Conservation (phyloP, 495 filamentous ascomycete genomes). For the Talaromyces borbonicus region DNA sequence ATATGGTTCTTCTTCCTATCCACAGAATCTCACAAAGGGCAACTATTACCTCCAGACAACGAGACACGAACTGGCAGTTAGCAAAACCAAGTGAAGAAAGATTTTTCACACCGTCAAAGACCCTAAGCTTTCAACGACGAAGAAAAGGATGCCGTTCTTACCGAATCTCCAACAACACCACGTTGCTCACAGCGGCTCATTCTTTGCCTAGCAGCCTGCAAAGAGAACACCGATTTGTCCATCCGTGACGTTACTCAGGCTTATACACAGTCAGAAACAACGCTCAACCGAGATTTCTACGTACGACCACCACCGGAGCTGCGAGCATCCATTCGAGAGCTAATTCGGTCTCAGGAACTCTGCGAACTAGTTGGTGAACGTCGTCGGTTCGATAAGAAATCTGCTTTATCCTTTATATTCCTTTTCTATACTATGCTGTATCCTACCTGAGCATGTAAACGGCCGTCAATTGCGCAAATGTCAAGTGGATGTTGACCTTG, state of each 20-base stretch:
- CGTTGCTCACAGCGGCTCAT: not conserved
- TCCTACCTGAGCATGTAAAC: no score
- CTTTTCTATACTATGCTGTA: no score
- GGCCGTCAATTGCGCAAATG: no score
- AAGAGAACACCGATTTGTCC: not conserved
- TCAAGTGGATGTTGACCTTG: no score
- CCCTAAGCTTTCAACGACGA: conserved; percentile 2
- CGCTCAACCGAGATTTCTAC: not conserved
- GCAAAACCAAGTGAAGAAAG: no score
- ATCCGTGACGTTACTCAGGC: conserved; percentile 1
- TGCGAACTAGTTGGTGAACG: no score
- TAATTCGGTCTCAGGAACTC: no score
- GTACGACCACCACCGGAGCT: not conserved
- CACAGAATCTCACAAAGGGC: not conserved
- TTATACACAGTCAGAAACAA: not conserved
- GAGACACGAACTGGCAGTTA: not conserved
- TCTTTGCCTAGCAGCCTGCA: not conserved
- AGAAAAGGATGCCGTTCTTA: not conserved
- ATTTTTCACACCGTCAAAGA: no score
- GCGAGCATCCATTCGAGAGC: no score
- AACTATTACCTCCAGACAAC: not conserved
- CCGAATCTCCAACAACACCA: conserved; percentile 1
- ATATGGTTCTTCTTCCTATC: not conserved
- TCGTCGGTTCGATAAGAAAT: no score
- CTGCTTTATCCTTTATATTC: no score